Conservation (phyloP, 306 rosid genomes). For the Luffa aegyptiaca region DNA sequence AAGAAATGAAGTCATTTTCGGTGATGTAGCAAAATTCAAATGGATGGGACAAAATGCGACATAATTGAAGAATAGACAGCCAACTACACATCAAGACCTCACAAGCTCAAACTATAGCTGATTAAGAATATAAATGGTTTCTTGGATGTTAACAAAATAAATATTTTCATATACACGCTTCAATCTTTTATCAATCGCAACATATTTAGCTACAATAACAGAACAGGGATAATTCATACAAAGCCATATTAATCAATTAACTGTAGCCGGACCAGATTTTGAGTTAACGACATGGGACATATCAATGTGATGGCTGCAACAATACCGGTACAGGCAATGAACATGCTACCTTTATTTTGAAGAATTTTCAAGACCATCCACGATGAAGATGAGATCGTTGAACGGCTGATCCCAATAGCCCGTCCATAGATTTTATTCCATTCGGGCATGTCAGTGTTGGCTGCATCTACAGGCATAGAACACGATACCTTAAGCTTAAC, state of each 20-base stretch:
- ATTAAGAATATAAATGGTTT: background rate
- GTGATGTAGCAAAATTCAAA: background rate
- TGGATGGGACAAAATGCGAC: background rate
- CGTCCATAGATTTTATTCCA: slow-evolving; percentile 29
- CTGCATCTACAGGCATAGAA: slow-evolving; percentile 1
- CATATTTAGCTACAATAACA: background rate
- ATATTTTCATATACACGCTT: background rate
- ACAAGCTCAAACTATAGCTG: background rate
- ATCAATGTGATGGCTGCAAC: background rate
- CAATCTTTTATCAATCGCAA: background rate
- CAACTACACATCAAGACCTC: background rate
- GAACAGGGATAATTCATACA: background rate
- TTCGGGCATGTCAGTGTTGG: slow-evolving; percentile 18
- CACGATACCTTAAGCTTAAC: background rate
- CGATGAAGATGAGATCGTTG: slow-evolving; percentile 19
- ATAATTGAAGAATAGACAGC: background rate
- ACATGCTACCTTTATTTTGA: slow-evolving; percentile 21
- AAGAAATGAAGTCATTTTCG: slow-evolving; percentile 4
- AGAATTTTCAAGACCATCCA: slow-evolving; percentile 26
- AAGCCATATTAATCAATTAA: background rate
- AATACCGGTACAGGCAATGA: background rate
- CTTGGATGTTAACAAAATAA: background rate
- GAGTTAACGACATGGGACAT: background rate
- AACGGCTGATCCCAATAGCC: slow-evolving; percentile 19
- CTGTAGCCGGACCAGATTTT: background rate